Percentiles rank a stretch among this genome's conserved stretches.
Conservation (phyloP, 495 filamentous ascomycete genomes). For the Penicillium tannophilum region DNA sequence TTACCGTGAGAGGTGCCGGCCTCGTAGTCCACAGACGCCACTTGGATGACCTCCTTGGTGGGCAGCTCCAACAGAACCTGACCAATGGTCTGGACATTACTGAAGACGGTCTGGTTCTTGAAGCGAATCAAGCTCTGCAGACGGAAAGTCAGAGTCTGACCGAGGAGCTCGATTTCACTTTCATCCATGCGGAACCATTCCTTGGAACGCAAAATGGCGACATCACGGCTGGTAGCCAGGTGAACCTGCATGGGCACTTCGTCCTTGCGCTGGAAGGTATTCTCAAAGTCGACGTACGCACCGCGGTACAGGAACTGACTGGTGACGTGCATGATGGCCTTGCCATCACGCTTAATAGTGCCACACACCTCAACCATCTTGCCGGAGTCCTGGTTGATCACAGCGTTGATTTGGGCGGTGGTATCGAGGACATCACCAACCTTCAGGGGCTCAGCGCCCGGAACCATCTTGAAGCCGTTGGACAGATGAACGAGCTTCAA, state of each 20-base stretch:
- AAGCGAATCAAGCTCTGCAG: slow-evolving; percentile 87
- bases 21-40: slow-evolving; percentile 92
- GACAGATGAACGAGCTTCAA: slow-evolving; percentile 94
- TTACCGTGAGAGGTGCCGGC: slow-evolving; percentile 90
- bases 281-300: slow-evolving; percentile 88
- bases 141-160: slow-evolving; percentile 95
- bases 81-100: slow-evolving; percentile 87
- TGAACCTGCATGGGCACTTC: slow-evolving; percentile 96
- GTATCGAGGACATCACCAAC: slow-evolving; percentile 92
- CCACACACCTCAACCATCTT: slow-evolving; percentile 99
- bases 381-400: slow-evolving; percentile 96
- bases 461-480: slow-evolving; percentile 97
- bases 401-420: slow-evolving; percentile 93
- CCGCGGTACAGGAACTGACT: slow-evolving; percentile 98
- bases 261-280: slow-evolving; percentile 96
- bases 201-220: slow-evolving; percentile 91
- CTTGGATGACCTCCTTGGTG: slow-evolving; percentile 96
- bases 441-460: slow-evolving; percentile 90
- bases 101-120: slow-evolving; percentile 94
- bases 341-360: slow-evolving; percentile 83
- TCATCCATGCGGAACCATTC: slow-evolving; percentile 93
- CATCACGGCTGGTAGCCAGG: slow-evolving; percentile 80
- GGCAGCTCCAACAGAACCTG: slow-evolving; percentile 93
- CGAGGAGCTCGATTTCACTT: slow-evolving; percentile 77
- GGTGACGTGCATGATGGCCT: slow-evolving; percentile 96